These are phyloP conservation scores for Hypoxylon sp. DNA, from an alignment of 2,329 filamentous ascomycete species.

Conservation along the genomic window DNA sequence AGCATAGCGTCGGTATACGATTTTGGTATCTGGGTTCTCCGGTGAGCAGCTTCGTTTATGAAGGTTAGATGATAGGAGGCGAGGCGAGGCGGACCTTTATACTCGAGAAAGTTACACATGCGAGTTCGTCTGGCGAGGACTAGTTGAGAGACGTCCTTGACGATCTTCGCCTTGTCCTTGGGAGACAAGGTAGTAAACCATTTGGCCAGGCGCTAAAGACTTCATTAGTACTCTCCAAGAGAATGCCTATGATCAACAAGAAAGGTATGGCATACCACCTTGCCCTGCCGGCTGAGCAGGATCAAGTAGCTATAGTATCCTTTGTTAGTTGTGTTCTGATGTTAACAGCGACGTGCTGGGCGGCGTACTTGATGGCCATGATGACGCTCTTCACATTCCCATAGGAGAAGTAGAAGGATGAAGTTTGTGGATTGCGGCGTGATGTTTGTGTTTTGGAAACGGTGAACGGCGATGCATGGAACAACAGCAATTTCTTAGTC, in stretches of 20 bases:
- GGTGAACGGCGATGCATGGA: conserved; percentile 30
- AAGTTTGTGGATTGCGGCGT: conserved; percentile 12
- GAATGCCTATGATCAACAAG: conserved; percentile 52
- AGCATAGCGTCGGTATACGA: conserved; percentile 98
- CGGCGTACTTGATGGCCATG: conserved; percentile 68
- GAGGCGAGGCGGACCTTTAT: conserved; percentile 79
- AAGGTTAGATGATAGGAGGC: conserved; percentile 4
- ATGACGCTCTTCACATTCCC: conserved; percentile 53
- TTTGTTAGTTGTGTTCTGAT: conserved; percentile 42
- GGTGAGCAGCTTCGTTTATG: conserved; percentile 27
- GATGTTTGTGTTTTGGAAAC: conserved; percentile 27
- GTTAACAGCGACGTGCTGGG: conserved; percentile 23
- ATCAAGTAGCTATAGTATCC: conserved; percentile 84
- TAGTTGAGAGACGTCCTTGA: conserved; percentile 99
- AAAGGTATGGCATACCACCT: conserved; percentile 82
- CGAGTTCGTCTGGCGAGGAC: conserved; percentile 95
- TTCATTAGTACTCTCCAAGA: conserved; percentile 19
- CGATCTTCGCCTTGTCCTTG: conserved; percentile 99
- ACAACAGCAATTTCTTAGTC: conserved; percentile 44
- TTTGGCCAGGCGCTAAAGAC: conserved; percentile 91
- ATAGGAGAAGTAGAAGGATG: conserved; percentile 32
- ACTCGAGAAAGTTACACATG: conserved; percentile 99
- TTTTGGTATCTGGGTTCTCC: conserved; percentile 83
- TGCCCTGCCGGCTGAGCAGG: conserved; percentile 96
- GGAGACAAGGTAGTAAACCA: conserved; percentile 99